Evolutionary conservation across 257 asterid genomes (phyloP), one percentile per base, ranked within the genome.

Genomic region (Hygrophila difformis): DNA sequence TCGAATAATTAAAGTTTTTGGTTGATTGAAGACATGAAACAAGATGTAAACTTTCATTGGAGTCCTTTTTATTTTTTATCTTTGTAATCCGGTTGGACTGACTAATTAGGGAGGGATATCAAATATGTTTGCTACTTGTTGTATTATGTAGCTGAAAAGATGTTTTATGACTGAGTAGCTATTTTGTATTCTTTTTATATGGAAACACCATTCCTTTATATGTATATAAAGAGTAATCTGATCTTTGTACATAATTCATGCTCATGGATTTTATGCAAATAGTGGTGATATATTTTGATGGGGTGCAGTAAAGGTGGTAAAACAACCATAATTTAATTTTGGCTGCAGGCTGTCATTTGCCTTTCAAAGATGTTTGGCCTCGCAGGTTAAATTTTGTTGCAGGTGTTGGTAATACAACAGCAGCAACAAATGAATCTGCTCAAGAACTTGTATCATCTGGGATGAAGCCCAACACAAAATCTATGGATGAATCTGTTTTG

Each of bases 341-440:
- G 39, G 44, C 36, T 58, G 42, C 70, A 71, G 87, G 74, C 56
- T 64, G 51, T 35, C 22, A 39, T 24, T 44, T 64, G 59, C 58
- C 65, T 18, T 37, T 34, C 22, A 43, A 47, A 46, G 61, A 59
- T 48, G 44, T 49, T 6, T 54, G 72, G 60, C 47, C 39, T 51
- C 55, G 16, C 15, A 56, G 24, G 49, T 61, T 61, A 49, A 47
- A 49, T 18, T 22, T 21, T n/a, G 64, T 61, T 20, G 64, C 76
- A 35, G 53, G 66, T 47, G 54, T 55, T 61, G 78, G 77, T 18
- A 65, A 70, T 70, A 48, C 80, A 51, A 35, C 69, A 2, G 44
- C 76, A 31, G 63, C 61, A 14, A 50, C 71, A 6, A 58, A 55
- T 40, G 76, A 56, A 28, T 54, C 62, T 20, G 51, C 53, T 18